A percentile compares a stretch with the other conserved stretches of the same genome.
phyloP scores from a whole-genome alignment of 371 early-diverging fungal species.

The Thermomucor indicae-seudaticae region DNA sequence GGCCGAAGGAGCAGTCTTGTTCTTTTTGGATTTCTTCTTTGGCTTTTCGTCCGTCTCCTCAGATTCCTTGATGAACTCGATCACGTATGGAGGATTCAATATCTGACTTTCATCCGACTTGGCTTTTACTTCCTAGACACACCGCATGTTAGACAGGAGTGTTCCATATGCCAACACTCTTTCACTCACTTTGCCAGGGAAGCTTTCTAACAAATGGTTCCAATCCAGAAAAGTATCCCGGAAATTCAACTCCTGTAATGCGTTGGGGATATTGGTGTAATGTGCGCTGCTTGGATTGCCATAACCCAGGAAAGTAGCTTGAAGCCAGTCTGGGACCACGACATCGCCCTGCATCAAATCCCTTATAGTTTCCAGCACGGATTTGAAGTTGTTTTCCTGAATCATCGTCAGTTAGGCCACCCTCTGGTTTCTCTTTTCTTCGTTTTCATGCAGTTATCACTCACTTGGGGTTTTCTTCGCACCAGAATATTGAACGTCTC shows the following conservation, averaged over 20 bases:
- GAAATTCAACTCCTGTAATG: conserved; percentile 60
- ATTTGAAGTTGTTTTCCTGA: conserved; percentile 87
- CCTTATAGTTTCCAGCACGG: conserved; percentile 85
- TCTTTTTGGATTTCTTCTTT: conserved; percentile 40
- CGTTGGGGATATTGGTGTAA: conserved; percentile 56
- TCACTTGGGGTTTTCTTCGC: conserved; percentile 68
- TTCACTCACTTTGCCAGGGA: conserved; percentile 45
- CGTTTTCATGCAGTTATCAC: conserved; percentile 1
- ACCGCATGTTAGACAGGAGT: not conserved
- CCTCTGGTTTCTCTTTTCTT: not conserved
- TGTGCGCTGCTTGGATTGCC: conserved; percentile 83
- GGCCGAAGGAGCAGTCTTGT: conserved; percentile 23
- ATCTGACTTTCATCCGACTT: conserved; percentile 23
- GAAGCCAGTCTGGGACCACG: conserved; percentile 88
- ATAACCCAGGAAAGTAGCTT: conserved; percentile 88
- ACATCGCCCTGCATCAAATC: conserved; percentile 78
- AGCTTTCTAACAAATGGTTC: conserved; percentile 71
- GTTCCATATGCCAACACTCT: not conserved
- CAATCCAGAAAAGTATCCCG: conserved; percentile 84
- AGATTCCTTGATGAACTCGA: conserved; percentile 39
- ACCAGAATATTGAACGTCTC: conserved; percentile 84
- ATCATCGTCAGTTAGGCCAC: conserved; percentile 3
- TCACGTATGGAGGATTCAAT: conserved; percentile 59
- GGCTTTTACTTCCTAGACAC: not conserved
- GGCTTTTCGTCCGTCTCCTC: conserved; percentile 25